Evolutionary conservation across 2,329 filamentous ascomycete species (phyloP), one percentile per base, ranked within the genome.

Genomic region (Penicillium thymicola): DNA sequence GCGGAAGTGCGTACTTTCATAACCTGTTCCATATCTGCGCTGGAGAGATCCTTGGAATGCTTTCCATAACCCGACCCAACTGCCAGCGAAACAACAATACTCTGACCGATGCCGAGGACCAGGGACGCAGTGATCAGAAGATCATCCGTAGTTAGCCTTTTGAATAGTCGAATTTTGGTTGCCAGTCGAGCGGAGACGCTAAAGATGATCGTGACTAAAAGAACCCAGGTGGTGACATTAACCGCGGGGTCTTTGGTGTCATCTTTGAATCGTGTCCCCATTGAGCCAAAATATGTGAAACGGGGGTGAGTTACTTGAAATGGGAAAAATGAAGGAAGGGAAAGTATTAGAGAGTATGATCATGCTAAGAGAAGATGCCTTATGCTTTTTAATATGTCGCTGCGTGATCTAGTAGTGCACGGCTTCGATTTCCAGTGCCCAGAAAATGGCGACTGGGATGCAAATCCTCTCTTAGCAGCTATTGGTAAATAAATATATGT

Each of bases 61-160:
- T 61, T 58, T 30, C 65, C 65, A 58, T 67, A 66, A 10, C 65
- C 65, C 32, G 63, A 65, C 9, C 46, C 51, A 9, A 66, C 62
- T 11, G 65, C 60, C 34, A 65, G 52, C 13, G 65, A 64, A 43
- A 67, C 49, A 13, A 40, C 51, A 10, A 64, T 42, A 10, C 58
- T 60, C 57, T 66, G 62, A 3, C 55, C 58, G 34, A 65, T 59
- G 32, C 48, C 55, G 27, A 67, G 51, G 1, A 63, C 55, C 50
- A 65, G 40, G 6, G 64, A 61, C 2, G 41, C 43, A 7, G 66
- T 50, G 6, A 67, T 63, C 42, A 66, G 41, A 23, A 63, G 54
- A 40, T 67, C 65, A 55, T 66, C 65, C 13, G 54, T 51, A 3
- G 62, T 63, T 36, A 66, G 45, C 25, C 43, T 58, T 38, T 59